Conservation (phyloP, 768 basidiomycete genomes). For the Suillus discolor region DNA sequence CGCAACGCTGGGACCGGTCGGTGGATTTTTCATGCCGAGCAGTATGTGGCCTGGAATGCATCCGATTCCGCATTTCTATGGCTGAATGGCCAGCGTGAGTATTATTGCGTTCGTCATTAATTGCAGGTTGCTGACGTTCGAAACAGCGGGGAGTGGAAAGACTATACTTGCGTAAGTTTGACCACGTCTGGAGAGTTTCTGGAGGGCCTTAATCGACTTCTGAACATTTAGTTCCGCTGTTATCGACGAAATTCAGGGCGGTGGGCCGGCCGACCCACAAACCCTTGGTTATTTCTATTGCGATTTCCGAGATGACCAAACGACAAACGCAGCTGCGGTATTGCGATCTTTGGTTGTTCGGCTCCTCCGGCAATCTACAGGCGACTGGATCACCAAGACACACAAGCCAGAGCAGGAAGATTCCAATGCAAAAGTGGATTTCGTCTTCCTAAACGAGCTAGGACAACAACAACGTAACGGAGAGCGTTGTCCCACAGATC, state of each 20-base stretch:
- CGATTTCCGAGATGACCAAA: background rate
- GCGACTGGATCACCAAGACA: background rate
- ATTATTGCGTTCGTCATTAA: background rate
- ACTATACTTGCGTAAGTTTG: background rate
- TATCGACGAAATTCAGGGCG: background rate
- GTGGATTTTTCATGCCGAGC: background rate
- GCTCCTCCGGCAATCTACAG: background rate
- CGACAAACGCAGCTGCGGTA: constrained; percentile 14
- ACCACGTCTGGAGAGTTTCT: background rate
- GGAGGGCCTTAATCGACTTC: background rate
- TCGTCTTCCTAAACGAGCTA: too few relatives aligned
- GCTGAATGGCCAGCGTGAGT: background rate
- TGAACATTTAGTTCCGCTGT: constrained; percentile 8
- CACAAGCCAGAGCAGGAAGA: background rate
- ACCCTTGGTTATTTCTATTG: background rate
- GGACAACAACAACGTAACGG: too few relatives aligned
- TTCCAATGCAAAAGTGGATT: too few relatives aligned
- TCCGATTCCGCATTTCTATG: background rate
- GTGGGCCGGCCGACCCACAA: too few relatives aligned
- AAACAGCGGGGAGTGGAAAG: background rate
- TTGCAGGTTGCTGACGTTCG: background rate
- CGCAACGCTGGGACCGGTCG: background rate
- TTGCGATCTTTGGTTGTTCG: constrained; percentile 23
- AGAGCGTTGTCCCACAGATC: too few relatives aligned
- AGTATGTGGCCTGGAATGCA: background rate